These are phyloP conservation scores for Penicillium frequentans DNA, from an alignment of 2,329 filamentous ascomycete species.

Conservation along the genomic window DNA sequence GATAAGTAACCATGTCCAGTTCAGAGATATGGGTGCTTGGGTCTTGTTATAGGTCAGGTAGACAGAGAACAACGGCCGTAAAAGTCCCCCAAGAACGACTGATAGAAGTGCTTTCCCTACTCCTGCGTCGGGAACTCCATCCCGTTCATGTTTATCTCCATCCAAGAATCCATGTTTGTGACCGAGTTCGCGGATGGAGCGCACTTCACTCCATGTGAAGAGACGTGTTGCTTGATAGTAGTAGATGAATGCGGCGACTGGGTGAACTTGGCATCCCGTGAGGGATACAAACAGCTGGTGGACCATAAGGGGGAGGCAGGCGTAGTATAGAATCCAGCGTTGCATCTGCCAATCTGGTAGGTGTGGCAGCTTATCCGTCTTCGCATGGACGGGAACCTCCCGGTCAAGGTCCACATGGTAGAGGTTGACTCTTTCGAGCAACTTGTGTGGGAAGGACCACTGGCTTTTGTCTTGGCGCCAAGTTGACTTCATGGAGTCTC, in stretches of 20 bases:
- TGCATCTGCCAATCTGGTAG: conserved; percentile 38
- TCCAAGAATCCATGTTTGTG: conserved; percentile 22
- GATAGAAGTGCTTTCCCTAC: conserved; percentile 31
- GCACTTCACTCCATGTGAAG: conserved; percentile 36
- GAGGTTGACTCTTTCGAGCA: conserved; percentile 24
- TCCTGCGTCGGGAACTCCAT: conserved; percentile 44
- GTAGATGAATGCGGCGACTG: conserved; percentile 34
- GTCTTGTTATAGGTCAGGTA: conserved; percentile 29
- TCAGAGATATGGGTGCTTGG: conserved; percentile 23
- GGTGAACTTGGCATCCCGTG: conserved; percentile 30
- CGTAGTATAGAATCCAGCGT: conserved; percentile 43
- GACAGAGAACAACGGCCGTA: conserved; percentile 32
- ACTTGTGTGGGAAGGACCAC: conserved; percentile 26
- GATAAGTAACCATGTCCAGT: conserved; percentile 37
- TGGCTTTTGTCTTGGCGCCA: conserved; percentile 26
- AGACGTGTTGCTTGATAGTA: conserved; percentile 27
- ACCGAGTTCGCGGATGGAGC: conserved; percentile 20
- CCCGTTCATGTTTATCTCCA: conserved; percentile 26
- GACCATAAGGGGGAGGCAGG: conserved; percentile 37
- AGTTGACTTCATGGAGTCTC: conserved; percentile 33
- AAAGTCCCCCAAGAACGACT: conserved; percentile 27
- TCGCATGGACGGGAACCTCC: conserved; percentile 39
- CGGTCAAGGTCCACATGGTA: conserved; percentile 23
- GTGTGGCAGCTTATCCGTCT: conserved; percentile 44
- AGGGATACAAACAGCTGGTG: conserved; percentile 36